Percentiles rank a stretch among this genome's conserved stretches.
Evolutionary conservation across 2,329 filamentous ascomycete genomes (phyloP).

Genomic region (Diplocarpon rosae): DNA sequence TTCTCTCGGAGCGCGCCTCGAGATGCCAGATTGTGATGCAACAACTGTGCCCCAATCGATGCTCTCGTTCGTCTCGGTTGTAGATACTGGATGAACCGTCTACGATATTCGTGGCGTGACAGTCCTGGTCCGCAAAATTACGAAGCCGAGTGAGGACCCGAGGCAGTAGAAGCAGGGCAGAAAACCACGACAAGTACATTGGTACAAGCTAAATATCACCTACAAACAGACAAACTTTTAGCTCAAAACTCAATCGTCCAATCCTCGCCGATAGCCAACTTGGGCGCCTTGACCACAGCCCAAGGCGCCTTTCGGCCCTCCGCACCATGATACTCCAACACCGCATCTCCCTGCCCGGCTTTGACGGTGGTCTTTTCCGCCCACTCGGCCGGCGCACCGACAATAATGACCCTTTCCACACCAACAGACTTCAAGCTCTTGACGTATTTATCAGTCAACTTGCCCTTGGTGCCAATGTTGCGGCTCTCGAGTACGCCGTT

Average conservation of each 20-base stretch:
- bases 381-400: conserved; percentile 70
- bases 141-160: too few species aligned
- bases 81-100: too few species aligned
- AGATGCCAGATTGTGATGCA: too few species aligned
- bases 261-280: conserved; percentile 47
- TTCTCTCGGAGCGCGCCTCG: too few species aligned
- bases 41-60: too few species aligned
- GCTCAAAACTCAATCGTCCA: conserved; percentile 39
- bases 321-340: conserved; percentile 48
- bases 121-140: too few species aligned
- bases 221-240: neutral
- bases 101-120: too few species aligned
- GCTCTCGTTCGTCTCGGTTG: too few species aligned
- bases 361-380: conserved; percentile 48
- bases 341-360: conserved; percentile 43
- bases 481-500: conserved; percentile 51
- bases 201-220: neutral
- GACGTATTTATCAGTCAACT: conserved; percentile 62
- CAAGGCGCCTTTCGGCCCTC: conserved; percentile 45
- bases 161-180: neutral
- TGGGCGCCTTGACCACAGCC: conserved; percentile 53
- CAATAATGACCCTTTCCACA: conserved; percentile 75
- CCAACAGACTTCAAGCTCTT: conserved; percentile 68
- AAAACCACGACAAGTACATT: neutral
- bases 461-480: conserved; percentile 47